A percentile compares a stretch with the other conserved stretches of the same genome.
Conservation (phyloP, 2,329 filamentous ascomycete genomes). For the Huntiella abstrusa region DNA sequence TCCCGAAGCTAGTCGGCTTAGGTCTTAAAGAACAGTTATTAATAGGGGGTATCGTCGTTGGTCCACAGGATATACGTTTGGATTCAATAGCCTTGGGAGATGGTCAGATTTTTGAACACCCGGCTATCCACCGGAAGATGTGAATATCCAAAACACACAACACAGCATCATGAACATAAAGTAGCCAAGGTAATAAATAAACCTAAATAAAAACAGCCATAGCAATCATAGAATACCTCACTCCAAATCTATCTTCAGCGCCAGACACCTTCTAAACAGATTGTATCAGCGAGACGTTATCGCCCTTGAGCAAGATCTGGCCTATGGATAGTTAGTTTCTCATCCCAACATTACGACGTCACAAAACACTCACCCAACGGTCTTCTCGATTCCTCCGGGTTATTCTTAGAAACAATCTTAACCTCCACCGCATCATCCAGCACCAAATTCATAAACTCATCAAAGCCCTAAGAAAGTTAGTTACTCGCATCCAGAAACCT, state of each 20-base stretch:
- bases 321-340: conserved; percentile 28
- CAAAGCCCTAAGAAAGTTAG: conserved; percentile 54
- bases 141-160: not conserved
- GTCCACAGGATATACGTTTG: conserved; percentile 5
- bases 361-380: conserved; percentile 43
- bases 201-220: conserved; percentile 7
- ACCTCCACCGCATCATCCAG: conserved; percentile 92
- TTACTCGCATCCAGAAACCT: not conserved
- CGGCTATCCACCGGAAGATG: not conserved
- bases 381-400: conserved; percentile 56
- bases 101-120: conserved; percentile 5
- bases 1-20: conserved; percentile 58
- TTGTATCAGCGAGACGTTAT: conserved; percentile 72
- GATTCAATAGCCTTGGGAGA: conserved; percentile 8
- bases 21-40: conserved; percentile 36
- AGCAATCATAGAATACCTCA: not conserved
- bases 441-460: conserved; percentile 99
- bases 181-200: conserved; percentile 7
- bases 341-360: not conserved
- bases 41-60: not conserved
- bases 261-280: conserved; percentile 8
- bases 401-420: conserved; percentile 62
- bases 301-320: conserved; percentile 72
- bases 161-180: conserved; percentile 1
- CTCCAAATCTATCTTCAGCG: not conserved